Conservation (phyloP, 495 filamentous ascomycete genomes). For the Penicillium herquei region DNA sequence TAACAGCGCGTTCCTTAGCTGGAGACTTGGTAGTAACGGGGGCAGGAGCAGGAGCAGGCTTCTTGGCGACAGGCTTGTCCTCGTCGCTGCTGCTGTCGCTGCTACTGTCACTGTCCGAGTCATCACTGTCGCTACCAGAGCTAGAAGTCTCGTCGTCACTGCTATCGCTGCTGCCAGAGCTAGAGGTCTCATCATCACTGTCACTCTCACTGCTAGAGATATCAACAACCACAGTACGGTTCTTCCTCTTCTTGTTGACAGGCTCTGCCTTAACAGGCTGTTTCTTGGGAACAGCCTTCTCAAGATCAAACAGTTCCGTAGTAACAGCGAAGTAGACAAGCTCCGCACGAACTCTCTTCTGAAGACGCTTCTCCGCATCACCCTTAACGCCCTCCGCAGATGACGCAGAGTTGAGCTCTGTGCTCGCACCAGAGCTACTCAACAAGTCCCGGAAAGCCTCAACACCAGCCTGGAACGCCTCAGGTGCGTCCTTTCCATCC, state of each 20-base stretch:
- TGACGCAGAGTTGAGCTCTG: slow-evolving; percentile 31
- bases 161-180: slow-evolving; percentile 32
- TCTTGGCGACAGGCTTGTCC: slow-evolving; percentile 5
- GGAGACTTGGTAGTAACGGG: background rate
- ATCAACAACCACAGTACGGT: slow-evolving; percentile 46
- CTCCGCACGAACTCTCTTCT: slow-evolving; percentile 47
- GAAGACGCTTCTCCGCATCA: slow-evolving; percentile 36
- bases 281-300: slow-evolving; percentile 31
- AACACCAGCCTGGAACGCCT: slow-evolving; percentile 57
- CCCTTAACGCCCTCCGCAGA: slow-evolving; percentile 38
- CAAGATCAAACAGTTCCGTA: slow-evolving; percentile 33
- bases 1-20: background rate
- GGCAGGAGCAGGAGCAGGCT: background rate
- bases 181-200: slow-evolving; percentile 39
- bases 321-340: slow-evolving; percentile 43
- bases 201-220: slow-evolving; percentile 37
- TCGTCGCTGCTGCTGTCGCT: slow-evolving; percentile 26
- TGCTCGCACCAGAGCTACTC: slow-evolving; percentile 12
- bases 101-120: slow-evolving; percentile 29
- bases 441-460: slow-evolving; percentile 37
- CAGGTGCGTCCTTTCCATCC: slow-evolving; percentile 20
- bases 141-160: slow-evolving; percentile 40
- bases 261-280: slow-evolving; percentile 31
- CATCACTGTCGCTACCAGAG: slow-evolving; percentile 4
- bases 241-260: slow-evolving; percentile 58